Conservation (phyloP, 768 basidiomycete species). For the Crassisporium funariophilum region DNA sequence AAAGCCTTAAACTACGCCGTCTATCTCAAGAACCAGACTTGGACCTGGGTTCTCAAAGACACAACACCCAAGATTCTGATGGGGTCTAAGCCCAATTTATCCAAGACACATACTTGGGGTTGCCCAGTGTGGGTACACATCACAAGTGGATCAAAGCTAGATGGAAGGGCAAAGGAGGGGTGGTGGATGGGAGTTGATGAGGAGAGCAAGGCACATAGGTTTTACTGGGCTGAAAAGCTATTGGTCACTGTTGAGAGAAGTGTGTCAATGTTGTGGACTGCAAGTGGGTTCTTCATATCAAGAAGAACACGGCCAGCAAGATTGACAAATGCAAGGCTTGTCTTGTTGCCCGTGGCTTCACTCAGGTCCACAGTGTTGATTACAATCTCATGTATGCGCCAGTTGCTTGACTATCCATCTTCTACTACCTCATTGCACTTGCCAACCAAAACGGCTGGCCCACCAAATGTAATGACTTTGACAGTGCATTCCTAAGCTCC, state of each 20-base stretch:
- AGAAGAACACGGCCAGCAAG: constrained; percentile 29
- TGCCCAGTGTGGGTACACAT: constrained; percentile 23
- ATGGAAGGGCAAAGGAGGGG: constrained; percentile 23
- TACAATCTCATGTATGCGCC: constrained; percentile 31
- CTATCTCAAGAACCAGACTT: constrained; percentile 17
- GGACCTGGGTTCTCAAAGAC: constrained; percentile 8
- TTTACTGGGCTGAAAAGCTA: no score
- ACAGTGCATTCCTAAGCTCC: constrained; percentile 10
- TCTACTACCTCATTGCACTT: constrained; percentile 22
- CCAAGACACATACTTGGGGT: constrained; percentile 16
- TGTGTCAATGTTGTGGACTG: no score
- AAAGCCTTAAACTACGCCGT: constrained; percentile 13
- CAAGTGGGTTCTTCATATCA: no score
- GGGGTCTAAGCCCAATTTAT: constrained; percentile 15
- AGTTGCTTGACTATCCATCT: constrained; percentile 20
- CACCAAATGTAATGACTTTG: constrained; percentile 8
- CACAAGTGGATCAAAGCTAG: constrained; percentile 25
- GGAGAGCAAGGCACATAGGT: constrained; percentile 30
- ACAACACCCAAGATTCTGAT: constrained; percentile 13
- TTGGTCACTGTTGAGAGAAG: no score
- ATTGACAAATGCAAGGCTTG: constrained; percentile 30
- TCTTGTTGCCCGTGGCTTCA: constrained; percentile 27
- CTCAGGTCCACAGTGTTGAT: constrained; percentile 35
- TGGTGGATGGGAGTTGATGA: constrained; percentile 38
- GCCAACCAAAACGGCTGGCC: constrained; percentile 23